A percentile compares a stretch with the other conserved stretches of the same genome.
These are phyloP conservation scores for Oldenlandia corymbosa DNA, from an alignment of 257 asterid genomes.

Conservation along the genomic window DNA sequence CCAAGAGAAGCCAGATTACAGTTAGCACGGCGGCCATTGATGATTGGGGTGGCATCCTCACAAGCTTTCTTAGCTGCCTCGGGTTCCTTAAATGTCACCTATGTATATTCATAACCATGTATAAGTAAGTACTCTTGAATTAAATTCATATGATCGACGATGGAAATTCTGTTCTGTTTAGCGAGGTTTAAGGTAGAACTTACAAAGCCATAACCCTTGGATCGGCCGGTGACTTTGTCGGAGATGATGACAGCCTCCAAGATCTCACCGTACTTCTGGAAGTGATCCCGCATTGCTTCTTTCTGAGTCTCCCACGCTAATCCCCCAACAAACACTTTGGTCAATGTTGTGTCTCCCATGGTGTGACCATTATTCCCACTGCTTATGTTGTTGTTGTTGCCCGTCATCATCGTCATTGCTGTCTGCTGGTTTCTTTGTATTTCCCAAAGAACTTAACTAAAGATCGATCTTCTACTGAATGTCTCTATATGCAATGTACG, in stretches of 20 bases:
- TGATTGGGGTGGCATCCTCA: conserved; percentile 71
- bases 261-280: conserved; percentile 74
- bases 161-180: too few species aligned
- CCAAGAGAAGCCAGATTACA: conserved; percentile 93
- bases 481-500: too few species aligned
- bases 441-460: too few species aligned
- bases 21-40: conserved; percentile 95
- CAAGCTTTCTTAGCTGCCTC: conserved; percentile 91
- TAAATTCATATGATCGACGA: too few species aligned
- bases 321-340: conserved; percentile 93
- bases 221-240: conserved; percentile 88
- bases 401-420: conserved; percentile 22
- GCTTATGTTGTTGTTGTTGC: conserved; percentile 7
- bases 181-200: too few species aligned
- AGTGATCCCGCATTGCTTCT: conserved; percentile 70
- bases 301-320: conserved; percentile 95
- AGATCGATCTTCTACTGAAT: too few species aligned
- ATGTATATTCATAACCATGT: neutral
- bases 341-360: conserved; percentile 55
- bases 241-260: conserved; percentile 93
- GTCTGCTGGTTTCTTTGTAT: too few species aligned
- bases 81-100: conserved; percentile 86
- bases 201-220: conserved; percentile 98
- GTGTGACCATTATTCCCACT: neutral
- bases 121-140: too few species aligned